These are phyloP conservation scores for Kwoniella sp. DNA, from an alignment of 768 basidiomycete species.

Conservation along the genomic window DNA sequence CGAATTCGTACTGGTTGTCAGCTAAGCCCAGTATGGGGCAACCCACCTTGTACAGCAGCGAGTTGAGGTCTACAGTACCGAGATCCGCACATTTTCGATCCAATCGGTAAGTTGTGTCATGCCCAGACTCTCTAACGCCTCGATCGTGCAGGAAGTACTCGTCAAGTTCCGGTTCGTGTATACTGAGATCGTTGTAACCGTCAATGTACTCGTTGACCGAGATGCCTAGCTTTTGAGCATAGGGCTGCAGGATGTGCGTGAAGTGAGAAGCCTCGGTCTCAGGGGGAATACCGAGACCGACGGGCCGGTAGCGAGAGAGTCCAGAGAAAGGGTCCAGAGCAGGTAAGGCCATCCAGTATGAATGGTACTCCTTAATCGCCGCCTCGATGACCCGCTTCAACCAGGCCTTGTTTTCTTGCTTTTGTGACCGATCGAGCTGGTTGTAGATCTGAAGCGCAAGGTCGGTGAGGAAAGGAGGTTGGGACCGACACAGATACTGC, in stretches of 20 bases:
- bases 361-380: conserved; percentile 98
- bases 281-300: conserved; percentile 90
- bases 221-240: conserved; percentile 82
- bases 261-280: conserved; percentile 99
- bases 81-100: conserved; percentile 97
- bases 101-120: conserved; percentile 94
- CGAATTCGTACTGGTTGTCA: conserved; percentile 69
- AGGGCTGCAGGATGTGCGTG: conserved; percentile 94
- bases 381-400: conserved; percentile 93
- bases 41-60: conserved; percentile 76
- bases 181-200: conserved; percentile 78
- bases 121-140: conserved; percentile 90
- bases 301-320: conserved; percentile 87
- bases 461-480: conserved; percentile 97
- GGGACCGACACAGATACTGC: conserved; percentile 85
- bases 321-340: conserved; percentile 92
- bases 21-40: background rate
- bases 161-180: conserved; percentile 83
- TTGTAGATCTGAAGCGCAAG: conserved; percentile 98
- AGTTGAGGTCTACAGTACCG: conserved; percentile 91
- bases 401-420: conserved; percentile 78
- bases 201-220: conserved; percentile 95
- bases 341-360: conserved; percentile 91
- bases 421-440: conserved; percentile 80
- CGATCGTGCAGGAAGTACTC: conserved; percentile 98